phyloP scores from a whole-genome alignment of 2,329 filamentous ascomycete species.

The Onygenales sp. region DNA sequence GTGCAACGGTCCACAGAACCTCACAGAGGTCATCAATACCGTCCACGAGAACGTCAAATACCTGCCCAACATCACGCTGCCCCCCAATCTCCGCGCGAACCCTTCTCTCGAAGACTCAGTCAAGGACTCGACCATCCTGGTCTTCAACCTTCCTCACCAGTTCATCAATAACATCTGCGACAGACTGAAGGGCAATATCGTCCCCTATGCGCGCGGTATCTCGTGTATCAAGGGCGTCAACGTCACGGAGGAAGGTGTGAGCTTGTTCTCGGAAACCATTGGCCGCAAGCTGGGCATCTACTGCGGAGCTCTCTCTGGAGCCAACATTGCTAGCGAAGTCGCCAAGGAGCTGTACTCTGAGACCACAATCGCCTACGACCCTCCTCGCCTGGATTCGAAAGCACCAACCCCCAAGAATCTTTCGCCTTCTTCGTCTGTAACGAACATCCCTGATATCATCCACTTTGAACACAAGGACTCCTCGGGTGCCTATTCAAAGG shows the following conservation, averaged over 20 bases:
- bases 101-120: conserved; percentile 56
- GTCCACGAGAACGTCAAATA: conserved; percentile 97
- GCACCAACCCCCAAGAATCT: conserved; percentile 53
- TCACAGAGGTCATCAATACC: conserved; percentile 83
- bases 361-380: conserved; percentile 93
- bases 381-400: conserved; percentile 76
- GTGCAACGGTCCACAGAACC: conserved; percentile 65
- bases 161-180: conserved; percentile 85
- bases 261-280: conserved; percentile 90
- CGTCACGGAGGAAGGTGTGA: conserved; percentile 75
- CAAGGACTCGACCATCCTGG: conserved; percentile 72
- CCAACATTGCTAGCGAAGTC: conserved; percentile 93
- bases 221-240: conserved; percentile 98
- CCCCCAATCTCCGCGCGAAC: conserved; percentile 52
- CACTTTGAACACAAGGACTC: conserved; percentile 58
- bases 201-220: conserved; percentile 86
- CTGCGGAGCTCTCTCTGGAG: conserved; percentile 87
- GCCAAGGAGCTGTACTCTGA: conserved; percentile 94
- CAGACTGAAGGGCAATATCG: conserved; percentile 74
- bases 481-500: conserved; percentile 56
- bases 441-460: conserved; percentile 31
- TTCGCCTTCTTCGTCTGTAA: conserved; percentile 43
- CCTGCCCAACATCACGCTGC: conserved; percentile 77
- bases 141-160: conserved; percentile 88
- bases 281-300: conserved; percentile 88